Evolutionary conservation across 148 eudicot species (phyloP).

Genomic region (Chenopodium berlandieri): DNA sequence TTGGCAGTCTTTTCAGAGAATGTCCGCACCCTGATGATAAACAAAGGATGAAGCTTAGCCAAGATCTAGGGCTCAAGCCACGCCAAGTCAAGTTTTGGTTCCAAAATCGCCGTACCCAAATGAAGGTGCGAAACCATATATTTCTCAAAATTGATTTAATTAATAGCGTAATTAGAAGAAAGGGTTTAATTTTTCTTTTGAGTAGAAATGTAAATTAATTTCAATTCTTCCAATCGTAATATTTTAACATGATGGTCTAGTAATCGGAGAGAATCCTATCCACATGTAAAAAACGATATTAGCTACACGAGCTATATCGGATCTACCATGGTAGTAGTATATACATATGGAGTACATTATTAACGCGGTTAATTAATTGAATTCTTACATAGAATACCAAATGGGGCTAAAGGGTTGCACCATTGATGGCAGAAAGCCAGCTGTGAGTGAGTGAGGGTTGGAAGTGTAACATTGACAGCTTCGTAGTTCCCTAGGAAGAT

Average conservation of each 20-base stretch:
- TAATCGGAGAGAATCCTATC: not conserved
- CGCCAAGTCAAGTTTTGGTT: slow-evolving; percentile 99
- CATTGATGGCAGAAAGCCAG: slow-evolving; percentile 32
- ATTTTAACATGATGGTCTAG: not conserved
- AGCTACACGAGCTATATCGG: not conserved
- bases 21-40: slow-evolving; percentile 98
- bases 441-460: slow-evolving; percentile 10
- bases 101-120: slow-evolving; percentile 94
- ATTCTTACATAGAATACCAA: slow-evolving; percentile 6
- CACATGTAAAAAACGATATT: not conserved
- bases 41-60: slow-evolving; percentile 81
- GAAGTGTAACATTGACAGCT: slow-evolving; percentile 26
- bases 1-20: slow-evolving; percentile 72
- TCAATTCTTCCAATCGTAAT: not conserved
- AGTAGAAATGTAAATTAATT: no score
- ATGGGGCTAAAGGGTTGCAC: slow-evolving; percentile 16
- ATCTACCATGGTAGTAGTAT: not conserved
- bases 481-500: slow-evolving; percentile 13
- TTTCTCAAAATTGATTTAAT: no score
- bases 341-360: not conserved
- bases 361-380: not conserved
- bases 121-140: slow-evolving; percentile 59
- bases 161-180: no score
- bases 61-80: slow-evolving; percentile 86
- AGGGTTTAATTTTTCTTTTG: no score